phyloP scores from a whole-genome alignment of 345 rosid genomes.

The Salix dunnii region DNA sequence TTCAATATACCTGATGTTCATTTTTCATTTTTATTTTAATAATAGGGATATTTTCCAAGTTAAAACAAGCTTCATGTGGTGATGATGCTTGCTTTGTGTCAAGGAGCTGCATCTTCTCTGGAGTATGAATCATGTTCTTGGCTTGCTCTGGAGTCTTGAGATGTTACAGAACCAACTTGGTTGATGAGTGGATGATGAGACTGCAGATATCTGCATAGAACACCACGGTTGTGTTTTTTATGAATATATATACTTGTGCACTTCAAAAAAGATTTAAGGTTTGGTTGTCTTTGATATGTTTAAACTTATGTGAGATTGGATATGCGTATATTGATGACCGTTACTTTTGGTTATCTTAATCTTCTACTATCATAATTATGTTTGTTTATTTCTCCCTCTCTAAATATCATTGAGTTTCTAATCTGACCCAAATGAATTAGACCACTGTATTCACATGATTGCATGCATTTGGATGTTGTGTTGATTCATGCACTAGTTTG shows the following conservation, averaged over 20 bases:
- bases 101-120: conserved; percentile 1
- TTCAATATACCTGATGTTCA: neutral
- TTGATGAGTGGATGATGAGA: neutral
- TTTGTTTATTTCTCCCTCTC: neutral
- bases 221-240: neutral
- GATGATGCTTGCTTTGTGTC: neutral
- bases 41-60: neutral
- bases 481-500: neutral
- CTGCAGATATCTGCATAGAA: conserved; percentile 1
- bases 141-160: neutral
- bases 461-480: neutral
- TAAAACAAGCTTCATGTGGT: neutral
- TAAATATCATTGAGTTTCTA: neutral
- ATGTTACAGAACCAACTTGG: neutral
- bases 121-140: neutral
- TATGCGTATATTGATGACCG: neutral
- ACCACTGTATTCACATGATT: neutral
- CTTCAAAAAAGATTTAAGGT: neutral
- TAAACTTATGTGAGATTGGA: neutral
- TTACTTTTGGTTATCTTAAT: neutral
- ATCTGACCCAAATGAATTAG: neutral
- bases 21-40: neutral
- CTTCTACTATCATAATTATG: neutral
- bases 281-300: neutral
- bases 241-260: neutral